phyloP scores from a whole-genome alignment of 23 red algal genomes.

The Cyanidiococcus yangmingshanensis region DNA sequence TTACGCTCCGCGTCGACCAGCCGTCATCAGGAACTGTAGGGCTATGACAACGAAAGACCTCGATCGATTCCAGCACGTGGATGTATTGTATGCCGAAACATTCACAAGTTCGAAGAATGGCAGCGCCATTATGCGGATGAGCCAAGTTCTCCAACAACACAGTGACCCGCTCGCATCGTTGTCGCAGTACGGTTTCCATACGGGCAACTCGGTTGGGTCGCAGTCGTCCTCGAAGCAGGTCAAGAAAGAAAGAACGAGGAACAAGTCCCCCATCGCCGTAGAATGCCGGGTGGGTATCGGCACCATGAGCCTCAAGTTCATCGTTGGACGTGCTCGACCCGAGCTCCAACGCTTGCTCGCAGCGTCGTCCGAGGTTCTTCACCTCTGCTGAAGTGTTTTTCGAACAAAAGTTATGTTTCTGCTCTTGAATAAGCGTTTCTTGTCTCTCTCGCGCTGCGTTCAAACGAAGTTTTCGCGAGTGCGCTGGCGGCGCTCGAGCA shows the following conservation, averaged over 20 bases:
- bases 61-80: conserved; percentile 78
- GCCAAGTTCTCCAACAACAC: conserved; percentile 76
- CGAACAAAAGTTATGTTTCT: too few relatives aligned
- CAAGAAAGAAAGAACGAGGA: conserved; percentile 42
- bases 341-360: too few relatives aligned
- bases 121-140: conserved; percentile 77
- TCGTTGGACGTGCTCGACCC: too few relatives aligned
- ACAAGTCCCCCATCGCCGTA: conserved; percentile 47
- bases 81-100: conserved; percentile 55
- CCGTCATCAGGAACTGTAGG: neutral
- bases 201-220: conserved; percentile 49
- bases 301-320: too few relatives aligned
- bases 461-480: too few relatives aligned
- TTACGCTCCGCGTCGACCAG: conserved; percentile 45
- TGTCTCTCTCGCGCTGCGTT: too few relatives aligned
- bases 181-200: conserved; percentile 56
- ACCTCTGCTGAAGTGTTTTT: too few relatives aligned
- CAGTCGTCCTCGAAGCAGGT: conserved; percentile 41
- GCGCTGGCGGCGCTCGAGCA: too few relatives aligned
- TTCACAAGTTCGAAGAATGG: conserved; percentile 73
- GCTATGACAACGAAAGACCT: conserved; percentile 37
- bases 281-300: too few relatives aligned
- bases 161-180: conserved; percentile 40
- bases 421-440: too few relatives aligned
- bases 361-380: too few relatives aligned